Conservation (phyloP, 495 filamentous ascomycete genomes). For the Annulohypoxylon stygium region DNA sequence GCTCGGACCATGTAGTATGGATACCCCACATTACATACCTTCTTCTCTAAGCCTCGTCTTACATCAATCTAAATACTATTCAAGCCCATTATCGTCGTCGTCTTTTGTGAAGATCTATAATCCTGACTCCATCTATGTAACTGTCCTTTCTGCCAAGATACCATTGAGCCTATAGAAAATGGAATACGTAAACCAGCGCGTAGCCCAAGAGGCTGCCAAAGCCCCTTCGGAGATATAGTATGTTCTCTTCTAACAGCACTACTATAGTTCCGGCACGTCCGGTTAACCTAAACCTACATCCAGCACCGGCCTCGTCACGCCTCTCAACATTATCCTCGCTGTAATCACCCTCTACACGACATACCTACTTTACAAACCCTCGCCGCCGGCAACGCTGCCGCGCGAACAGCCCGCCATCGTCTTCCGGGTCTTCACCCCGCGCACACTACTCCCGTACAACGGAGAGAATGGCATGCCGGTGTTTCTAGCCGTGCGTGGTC, state of each 20-base stretch:
- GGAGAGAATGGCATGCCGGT: slow-evolving; percentile 80
- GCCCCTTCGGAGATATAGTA: slow-evolving; percentile 43
- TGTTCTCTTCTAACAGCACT: slow-evolving; percentile 46
- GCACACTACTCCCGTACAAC: slow-evolving; percentile 87
- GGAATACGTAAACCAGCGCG: slow-evolving; percentile 69
- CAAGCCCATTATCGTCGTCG: background rate
- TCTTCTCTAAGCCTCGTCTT: background rate
- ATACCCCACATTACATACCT: background rate
- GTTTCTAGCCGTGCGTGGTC: slow-evolving; percentile 85
- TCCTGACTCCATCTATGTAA: background rate
- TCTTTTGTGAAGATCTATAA: background rate
- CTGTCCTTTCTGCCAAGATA: background rate
- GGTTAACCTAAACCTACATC: slow-evolving; percentile 37
- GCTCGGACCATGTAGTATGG: slow-evolving; percentile 15
- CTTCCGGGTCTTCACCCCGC: slow-evolving; percentile 92
- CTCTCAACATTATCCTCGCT: slow-evolving; percentile 82
- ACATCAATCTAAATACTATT: background rate
- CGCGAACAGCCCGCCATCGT: slow-evolving; percentile 80
- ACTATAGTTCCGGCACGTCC: slow-evolving; percentile 13
- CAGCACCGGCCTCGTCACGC: slow-evolving; percentile 74
- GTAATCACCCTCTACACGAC: slow-evolving; percentile 75
- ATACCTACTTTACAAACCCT: slow-evolving; percentile 75
- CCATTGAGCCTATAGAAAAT: slow-evolving; percentile 46
- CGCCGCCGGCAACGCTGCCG: slow-evolving; percentile 67
- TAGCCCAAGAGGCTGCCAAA: slow-evolving; percentile 62